Evolutionary conservation across 495 filamentous ascomycete species (phyloP), one percentile per base, ranked within the genome.

Genomic region (Aspergillus diversus): DNA sequence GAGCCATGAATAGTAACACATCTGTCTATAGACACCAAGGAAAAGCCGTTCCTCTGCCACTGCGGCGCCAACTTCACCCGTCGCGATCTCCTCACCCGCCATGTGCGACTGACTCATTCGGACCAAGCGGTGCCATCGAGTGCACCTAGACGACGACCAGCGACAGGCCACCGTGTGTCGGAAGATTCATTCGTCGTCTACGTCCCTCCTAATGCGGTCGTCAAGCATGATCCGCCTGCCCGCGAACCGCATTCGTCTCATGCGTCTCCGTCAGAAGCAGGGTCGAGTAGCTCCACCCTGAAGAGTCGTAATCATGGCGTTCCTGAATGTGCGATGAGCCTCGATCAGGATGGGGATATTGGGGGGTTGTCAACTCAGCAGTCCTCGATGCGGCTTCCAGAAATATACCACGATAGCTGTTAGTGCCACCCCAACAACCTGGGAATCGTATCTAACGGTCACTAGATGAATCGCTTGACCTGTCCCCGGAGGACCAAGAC

Each of bases 1-100:
- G n/a, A n/a, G n/a, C n/a, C n/a, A n/a, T n/a, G n/a, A n/a, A n/a
- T 48, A 11, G 4, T 47, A 11, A 21, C 16, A 48, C 46, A 33
- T 0, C 9, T 15, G 3, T 47, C 3, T 17, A n/a, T 15, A 63
- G 62, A 64, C 57, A 64, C 62, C 3, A 59, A 59, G 21, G 62
- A 64, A 21, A 59, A 49, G 35, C 62, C 62, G 4, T 64, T 64
- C 49, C 35, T 32, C 6, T 64, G 62, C 31, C 34, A 53, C 21
- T 64, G 56, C 33, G 62, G 62, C 9, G 37, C 47, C 15, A 54
- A 35, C 16, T 64, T 64, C 17, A 46, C 61, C 9, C 47, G 61
- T 9, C 53, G 47, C 5, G 61, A 63, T 52, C 21, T 63, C 9
- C 54, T 63, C 32, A 57, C 53, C 8, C 61, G 61, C 17, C 61